Evolutionary conservation across 2,329 filamentous ascomycete genomes (phyloP).

Genomic region (Microascus cirrosus): DNA sequence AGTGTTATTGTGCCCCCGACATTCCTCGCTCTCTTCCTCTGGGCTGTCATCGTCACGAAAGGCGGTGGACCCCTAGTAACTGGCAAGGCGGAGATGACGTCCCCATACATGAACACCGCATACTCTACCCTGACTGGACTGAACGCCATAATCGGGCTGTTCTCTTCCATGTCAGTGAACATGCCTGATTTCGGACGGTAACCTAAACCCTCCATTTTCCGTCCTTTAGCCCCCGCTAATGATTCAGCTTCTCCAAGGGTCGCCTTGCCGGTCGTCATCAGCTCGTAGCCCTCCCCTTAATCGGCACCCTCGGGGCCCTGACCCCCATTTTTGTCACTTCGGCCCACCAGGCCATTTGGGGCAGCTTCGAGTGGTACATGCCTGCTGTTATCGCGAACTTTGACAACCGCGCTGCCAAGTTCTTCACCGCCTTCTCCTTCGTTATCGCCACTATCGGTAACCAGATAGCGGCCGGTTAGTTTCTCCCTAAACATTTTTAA

Average conservation of each 20-base stretch:
- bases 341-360: conserved; percentile 25
- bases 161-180: conserved; percentile 36
- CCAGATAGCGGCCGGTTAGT: conserved; percentile 8
- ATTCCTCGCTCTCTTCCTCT: conserved; percentile 21
- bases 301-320: conserved; percentile 27
- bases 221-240: too few species aligned
- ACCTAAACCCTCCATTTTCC: too few species aligned
- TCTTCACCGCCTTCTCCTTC: conserved; percentile 35
- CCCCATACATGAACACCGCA: conserved; percentile 21
- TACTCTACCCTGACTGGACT: conserved; percentile 27
- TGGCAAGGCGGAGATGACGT: conserved; percentile 11
- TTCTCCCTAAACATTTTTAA: background rate
- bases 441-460: conserved; percentile 29
- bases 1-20: conserved; percentile 15
- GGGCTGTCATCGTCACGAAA: conserved; percentile 16
- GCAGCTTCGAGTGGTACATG: conserved; percentile 30
- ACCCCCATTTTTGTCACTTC: conserved; percentile 30
- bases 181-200: conserved; percentile 28
- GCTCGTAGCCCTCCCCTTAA: conserved; percentile 20
- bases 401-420: conserved; percentile 31
- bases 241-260: conserved; percentile 3
- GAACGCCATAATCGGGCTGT: conserved; percentile 36
- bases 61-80: conserved; percentile 11
- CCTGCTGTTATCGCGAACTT: conserved; percentile 25
- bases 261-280: conserved; percentile 3